Percentiles rank a stretch among this genome's conserved stretches.
Conservation (phyloP, 768 basidiomycete species). For the Suillus luteus region DNA sequence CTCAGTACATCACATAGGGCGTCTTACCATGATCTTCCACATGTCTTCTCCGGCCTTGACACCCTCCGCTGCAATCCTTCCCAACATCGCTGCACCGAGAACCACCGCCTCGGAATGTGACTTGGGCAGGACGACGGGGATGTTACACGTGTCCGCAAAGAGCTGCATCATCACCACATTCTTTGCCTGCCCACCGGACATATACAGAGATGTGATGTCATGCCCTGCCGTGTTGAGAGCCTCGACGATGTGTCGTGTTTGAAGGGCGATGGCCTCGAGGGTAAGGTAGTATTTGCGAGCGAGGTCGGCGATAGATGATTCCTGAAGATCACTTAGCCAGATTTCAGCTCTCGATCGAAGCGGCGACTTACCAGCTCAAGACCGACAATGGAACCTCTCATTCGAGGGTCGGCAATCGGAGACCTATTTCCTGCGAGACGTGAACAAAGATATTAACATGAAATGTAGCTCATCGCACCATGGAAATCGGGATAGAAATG, state of each 20-base stretch:
- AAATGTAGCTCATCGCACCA: constrained; percentile 45
- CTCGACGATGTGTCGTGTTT: constrained; percentile 93
- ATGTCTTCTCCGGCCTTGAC: constrained; percentile 59
- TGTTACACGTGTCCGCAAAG: constrained; percentile 79
- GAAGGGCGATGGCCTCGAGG: constrained; percentile 90
- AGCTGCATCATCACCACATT: constrained; percentile 88
- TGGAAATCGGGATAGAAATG: constrained; percentile 97
- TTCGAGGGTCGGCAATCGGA: constrained; percentile 90
- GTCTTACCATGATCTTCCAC: constrained; percentile 89
- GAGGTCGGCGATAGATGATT: constrained; percentile 74
- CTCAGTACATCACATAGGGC: neutral
- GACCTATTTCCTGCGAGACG: constrained; percentile 81
- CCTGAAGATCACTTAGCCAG: constrained; percentile 40
- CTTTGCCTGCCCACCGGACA: constrained; percentile 92
- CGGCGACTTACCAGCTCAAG: constrained; percentile 63
- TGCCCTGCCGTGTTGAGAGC: constrained; percentile 89
- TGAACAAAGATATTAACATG: constrained; percentile 1
- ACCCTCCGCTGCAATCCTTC: constrained; percentile 76
- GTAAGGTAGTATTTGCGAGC: constrained; percentile 90
- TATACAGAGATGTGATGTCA: constrained; percentile 81
- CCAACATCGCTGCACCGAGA: constrained; percentile 92
- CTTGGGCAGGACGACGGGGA: constrained; percentile 82
- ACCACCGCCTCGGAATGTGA: constrained; percentile 84
- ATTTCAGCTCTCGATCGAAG: neutral
- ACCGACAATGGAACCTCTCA: constrained; percentile 93